Percentiles rank a stretch among this genome's conserved stretches.
Evolutionary conservation across 495 filamentous ascomycete species (phyloP).

Genomic region (Extremus antarcticus): DNA sequence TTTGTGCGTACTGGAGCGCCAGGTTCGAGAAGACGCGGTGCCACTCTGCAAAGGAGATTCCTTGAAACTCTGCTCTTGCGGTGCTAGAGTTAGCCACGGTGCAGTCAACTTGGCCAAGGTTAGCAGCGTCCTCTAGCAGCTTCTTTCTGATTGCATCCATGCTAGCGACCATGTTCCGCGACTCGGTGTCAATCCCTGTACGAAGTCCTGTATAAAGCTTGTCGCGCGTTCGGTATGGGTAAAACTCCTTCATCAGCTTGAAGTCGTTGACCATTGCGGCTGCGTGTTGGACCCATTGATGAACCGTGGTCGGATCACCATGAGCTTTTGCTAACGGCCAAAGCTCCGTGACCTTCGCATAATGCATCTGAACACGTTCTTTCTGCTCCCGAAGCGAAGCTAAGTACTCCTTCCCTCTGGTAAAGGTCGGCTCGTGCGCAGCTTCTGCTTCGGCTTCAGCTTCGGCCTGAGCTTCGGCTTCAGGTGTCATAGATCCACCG

Average conservation of each 20-base stretch:
- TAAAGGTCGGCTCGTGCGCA: background rate
- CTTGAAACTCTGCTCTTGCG: constrained; percentile 50
- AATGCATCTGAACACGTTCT: background rate
- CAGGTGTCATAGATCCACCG: too few relatives aligned
- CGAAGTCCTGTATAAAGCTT: constrained; percentile 55
- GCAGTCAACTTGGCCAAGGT: background rate
- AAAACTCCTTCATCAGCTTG: constrained; percentile 62
- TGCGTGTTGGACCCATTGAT: constrained; percentile 65
- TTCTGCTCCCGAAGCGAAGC: background rate
- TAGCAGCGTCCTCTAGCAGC: background rate
- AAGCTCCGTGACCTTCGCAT: constrained; percentile 36
- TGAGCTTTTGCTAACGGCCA: constrained; percentile 24
- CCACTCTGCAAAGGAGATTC: constrained; percentile 72
- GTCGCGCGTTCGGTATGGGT: constrained; percentile 55
- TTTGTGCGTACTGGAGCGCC: constrained; percentile 57
- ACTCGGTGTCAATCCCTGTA: background rate
- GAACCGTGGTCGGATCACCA: constrained; percentile 33
- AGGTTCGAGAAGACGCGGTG: constrained; percentile 85
- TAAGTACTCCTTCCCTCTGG: background rate
- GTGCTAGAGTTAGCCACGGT: background rate
- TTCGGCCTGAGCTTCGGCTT: too few relatives aligned
- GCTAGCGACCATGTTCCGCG: constrained; percentile 34
- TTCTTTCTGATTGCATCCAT: background rate
- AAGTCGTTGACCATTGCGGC: constrained; percentile 71
- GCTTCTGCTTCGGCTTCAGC: background rate